Conservation (phyloP, 164 flowering plant species). For the Buxus sempervirens region DNA sequence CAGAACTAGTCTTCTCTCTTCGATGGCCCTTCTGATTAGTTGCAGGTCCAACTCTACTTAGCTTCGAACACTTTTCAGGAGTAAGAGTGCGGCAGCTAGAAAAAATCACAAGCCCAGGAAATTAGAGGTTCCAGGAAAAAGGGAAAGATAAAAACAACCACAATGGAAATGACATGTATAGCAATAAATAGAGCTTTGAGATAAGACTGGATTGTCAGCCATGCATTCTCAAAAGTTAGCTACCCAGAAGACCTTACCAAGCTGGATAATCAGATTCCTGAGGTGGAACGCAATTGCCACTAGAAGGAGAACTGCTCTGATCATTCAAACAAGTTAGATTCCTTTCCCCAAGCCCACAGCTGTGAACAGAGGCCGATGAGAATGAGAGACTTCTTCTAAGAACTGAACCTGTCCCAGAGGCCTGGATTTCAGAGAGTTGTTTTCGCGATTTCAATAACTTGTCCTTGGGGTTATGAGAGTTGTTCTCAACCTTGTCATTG, state of each 20-base stretch:
- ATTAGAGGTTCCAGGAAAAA: constrained; percentile 5
- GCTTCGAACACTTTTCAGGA: constrained; percentile 49
- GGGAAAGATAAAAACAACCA: not conserved
- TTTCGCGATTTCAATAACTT: constrained; percentile 29
- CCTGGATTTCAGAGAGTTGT: constrained; percentile 31
- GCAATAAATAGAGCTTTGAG: not conserved
- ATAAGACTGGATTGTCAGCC: not conserved
- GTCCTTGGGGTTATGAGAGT: constrained; percentile 21
- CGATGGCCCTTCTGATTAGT: constrained; percentile 16
- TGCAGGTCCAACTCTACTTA: constrained; percentile 22
- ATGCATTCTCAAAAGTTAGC: not conserved
- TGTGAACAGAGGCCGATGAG: constrained; percentile 51
- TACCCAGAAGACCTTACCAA: constrained; percentile 36
- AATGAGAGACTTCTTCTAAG: constrained; percentile 78
- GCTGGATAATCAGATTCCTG: constrained; percentile 32
- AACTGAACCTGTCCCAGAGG: constrained; percentile 25
- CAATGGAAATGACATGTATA: not conserved
- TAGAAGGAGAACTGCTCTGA: constrained; percentile 42
- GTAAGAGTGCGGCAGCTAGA: constrained; percentile 36
- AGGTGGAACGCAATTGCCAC: constrained; percentile 16
- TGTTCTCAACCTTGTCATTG: constrained; percentile 1
- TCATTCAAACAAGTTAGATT: constrained; percentile 22
- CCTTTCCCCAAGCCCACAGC: constrained; percentile 24
- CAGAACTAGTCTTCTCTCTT: constrained; percentile 32
- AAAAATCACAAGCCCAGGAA: constrained; percentile 12